Conservation (phyloP, 495 filamentous ascomycete genomes). For the Rhypophila decipiens region DNA sequence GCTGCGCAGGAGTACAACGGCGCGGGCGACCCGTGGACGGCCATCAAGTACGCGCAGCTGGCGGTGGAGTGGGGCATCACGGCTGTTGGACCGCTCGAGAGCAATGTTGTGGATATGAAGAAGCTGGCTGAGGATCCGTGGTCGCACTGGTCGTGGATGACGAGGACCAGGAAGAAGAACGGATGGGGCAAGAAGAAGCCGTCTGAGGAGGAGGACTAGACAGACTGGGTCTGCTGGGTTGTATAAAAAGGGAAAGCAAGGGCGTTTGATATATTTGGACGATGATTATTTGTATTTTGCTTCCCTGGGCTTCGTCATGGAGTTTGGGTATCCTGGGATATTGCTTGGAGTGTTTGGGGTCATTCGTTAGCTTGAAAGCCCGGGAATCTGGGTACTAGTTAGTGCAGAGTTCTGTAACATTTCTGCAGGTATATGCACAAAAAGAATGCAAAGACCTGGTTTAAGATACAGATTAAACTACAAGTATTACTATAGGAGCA, state of each 20-base stretch:
- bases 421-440: too few relatives aligned
- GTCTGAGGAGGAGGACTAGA: conserved; percentile 7
- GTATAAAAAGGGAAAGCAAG: too few relatives aligned
- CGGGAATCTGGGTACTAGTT: too few relatives aligned
- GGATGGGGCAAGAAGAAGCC: conserved; percentile 14
- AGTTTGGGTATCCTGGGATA: not conserved
- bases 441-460: too few relatives aligned
- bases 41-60: conserved; percentile 28
- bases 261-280: too few relatives aligned
- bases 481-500: too few relatives aligned
- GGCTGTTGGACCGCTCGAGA: conserved; percentile 26
- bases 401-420: too few relatives aligned
- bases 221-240: not conserved
- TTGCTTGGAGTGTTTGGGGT: not conserved
- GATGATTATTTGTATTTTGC: not conserved
- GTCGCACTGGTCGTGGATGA: conserved; percentile 31
- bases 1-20: conserved; percentile 36
- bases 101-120: conserved; percentile 26
- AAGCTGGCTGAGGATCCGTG: conserved; percentile 21
- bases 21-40: conserved; percentile 29
- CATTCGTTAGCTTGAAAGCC: too few relatives aligned
- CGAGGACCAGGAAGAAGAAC: conserved; percentile 12
- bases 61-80: conserved; percentile 28
- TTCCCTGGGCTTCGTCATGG: not conserved
- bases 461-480: too few relatives aligned